phyloP scores from a whole-genome alignment of 345 rosid genomes.

The Moricandia moricandioides region DNA sequence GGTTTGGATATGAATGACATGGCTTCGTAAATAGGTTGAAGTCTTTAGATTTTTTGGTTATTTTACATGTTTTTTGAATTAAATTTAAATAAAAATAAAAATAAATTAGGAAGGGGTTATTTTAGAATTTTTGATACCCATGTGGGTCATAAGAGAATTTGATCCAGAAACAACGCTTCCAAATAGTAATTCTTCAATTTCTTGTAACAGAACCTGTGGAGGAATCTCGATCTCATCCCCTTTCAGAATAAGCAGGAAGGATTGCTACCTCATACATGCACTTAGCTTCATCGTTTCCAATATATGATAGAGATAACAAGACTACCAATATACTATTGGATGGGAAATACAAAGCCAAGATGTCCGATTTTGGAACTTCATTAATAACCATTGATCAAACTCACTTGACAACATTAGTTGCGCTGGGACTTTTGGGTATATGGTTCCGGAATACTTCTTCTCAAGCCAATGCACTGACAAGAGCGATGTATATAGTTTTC shows the following conservation, averaged over 20 bases:
- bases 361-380: slow-evolving; percentile 34
- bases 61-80: no score
- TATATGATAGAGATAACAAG: slow-evolving; percentile 32
- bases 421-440: slow-evolving; percentile 44
- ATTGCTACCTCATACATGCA: slow-evolving; percentile 23
- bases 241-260: no score
- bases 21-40: no score
- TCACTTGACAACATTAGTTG: slow-evolving; percentile 27
- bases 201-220: no score
- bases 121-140: no score
- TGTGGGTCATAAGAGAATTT: no score
- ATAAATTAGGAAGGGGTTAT: no score
- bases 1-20: no score
- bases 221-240: no score
- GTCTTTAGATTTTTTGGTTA: no score
- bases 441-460: slow-evolving; percentile 42
- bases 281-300: slow-evolving; percentile 23
- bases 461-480: slow-evolving; percentile 35
- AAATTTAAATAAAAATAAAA: no score
- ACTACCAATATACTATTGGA: slow-evolving; percentile 17
- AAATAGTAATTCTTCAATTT: neutral
- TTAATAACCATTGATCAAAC: slow-evolving; percentile 15
- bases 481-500: slow-evolving; percentile 53
- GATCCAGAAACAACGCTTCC: no score
- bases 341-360: slow-evolving; percentile 17